Evolutionary conservation across 2,329 filamentous ascomycete species (phyloP).

Genomic region (Neopestalotiopsis rosae): DNA sequence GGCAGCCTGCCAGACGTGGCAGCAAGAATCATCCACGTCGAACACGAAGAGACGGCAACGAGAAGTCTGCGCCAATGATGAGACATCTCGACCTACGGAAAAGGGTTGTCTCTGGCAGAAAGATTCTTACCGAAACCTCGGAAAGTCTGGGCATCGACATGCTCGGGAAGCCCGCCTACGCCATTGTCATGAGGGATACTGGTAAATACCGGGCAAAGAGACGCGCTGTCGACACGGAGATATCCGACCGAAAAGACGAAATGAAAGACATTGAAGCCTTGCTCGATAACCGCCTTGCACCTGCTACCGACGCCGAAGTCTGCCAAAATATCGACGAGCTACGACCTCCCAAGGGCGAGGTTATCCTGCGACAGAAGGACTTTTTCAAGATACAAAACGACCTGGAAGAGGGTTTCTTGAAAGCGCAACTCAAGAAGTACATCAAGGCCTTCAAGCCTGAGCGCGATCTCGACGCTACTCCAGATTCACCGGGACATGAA

Average conservation of each 20-base stretch:
- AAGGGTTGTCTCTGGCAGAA: conserved; percentile 28
- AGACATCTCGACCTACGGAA: conserved; percentile 25
- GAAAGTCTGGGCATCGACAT: conserved; percentile 36
- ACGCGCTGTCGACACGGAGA: not conserved
- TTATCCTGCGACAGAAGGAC: conserved; percentile 42
- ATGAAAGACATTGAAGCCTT: conserved; percentile 38
- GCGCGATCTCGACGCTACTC: not conserved
- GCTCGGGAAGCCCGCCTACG: conserved; percentile 46
- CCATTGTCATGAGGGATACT: conserved; percentile 52
- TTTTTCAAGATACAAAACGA: conserved; percentile 46
- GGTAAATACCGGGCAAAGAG: conserved; percentile 24
- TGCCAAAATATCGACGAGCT: conserved; percentile 54
- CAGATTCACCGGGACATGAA: not conserved
- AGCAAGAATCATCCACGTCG: not conserved
- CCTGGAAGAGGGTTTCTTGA: conserved; percentile 53
- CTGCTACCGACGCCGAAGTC: conserved; percentile 41
- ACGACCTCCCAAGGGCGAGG: conserved; percentile 50
- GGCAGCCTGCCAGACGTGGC: not conserved
- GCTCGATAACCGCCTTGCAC: conserved; percentile 32
- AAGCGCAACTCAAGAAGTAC: conserved; percentile 51
- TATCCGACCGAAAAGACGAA: conserved; percentile 20
- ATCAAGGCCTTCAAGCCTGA: conserved; percentile 27
- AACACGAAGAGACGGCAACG: not conserved
- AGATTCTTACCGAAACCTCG: conserved; percentile 29
- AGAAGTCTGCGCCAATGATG: not conserved